Evolutionary conservation across 2,329 filamentous ascomycete species (phyloP).

Genomic region (Clarireedia hainanense): DNA sequence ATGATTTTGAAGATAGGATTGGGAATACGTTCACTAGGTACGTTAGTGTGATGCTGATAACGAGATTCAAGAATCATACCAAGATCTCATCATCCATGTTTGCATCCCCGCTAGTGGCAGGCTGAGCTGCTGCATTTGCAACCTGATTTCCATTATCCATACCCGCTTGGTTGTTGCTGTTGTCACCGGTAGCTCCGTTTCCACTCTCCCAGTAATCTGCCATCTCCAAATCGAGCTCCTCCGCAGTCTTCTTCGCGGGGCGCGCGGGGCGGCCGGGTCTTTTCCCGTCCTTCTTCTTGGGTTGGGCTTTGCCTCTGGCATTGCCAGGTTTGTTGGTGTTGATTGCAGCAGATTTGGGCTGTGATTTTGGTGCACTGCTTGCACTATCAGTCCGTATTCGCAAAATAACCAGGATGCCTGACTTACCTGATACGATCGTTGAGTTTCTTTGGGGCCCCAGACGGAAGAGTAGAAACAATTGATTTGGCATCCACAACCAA

Average conservation of each 20-base stretch:
- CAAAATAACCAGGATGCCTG: slow-evolving; percentile 14
- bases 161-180: slow-evolving; percentile 35
- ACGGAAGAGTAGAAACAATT: slow-evolving; percentile 49
- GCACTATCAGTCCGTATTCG: slow-evolving; percentile 22
- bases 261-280: slow-evolving; percentile 45
- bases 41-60: background rate
- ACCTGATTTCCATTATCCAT: slow-evolving; percentile 18
- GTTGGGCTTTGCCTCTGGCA: slow-evolving; percentile 43
- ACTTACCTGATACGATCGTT: slow-evolving; percentile 75
- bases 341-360: slow-evolving; percentile 74
- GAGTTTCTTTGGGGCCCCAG: slow-evolving; percentile 55
- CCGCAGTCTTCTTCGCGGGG: slow-evolving; percentile 77
- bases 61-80: slow-evolving; percentile 10
- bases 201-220: slow-evolving; percentile 71
- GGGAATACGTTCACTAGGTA: background rate
- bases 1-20: background rate
- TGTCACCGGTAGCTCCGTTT: slow-evolving; percentile 39
- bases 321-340: slow-evolving; percentile 61
- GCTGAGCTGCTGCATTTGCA: slow-evolving; percentile 34
- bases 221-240: slow-evolving; percentile 97
- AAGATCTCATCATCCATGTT: slow-evolving; percentile 60
- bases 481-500: slow-evolving; percentile 75
- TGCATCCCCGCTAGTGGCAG: slow-evolving; percentile 41
- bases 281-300: slow-evolving; percentile 28
- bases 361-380: slow-evolving; percentile 53